A percentile compares a stretch with the other conserved stretches of the same genome.
Evolutionary conservation across 2,329 filamentous ascomycete species (phyloP).

Genomic region (Ascochyta fabae): DNA sequence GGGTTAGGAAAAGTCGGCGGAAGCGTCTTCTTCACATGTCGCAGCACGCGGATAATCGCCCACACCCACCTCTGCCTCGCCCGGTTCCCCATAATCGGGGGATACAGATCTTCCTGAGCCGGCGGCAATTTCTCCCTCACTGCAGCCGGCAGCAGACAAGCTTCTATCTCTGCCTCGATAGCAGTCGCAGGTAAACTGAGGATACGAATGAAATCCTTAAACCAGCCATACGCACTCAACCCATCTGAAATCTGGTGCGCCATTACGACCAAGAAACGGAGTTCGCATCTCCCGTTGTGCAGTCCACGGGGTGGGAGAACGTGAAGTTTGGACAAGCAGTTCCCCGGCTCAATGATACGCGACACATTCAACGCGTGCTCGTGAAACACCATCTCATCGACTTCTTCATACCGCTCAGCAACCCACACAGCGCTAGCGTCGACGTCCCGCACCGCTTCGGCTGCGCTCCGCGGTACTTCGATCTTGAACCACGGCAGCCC

Average conservation of each 20-base stretch:
- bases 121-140: slow-evolving; percentile 47
- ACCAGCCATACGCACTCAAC: slow-evolving; percentile 52
- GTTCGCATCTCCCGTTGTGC: slow-evolving; percentile 31
- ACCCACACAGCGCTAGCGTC: slow-evolving; percentile 46
- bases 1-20: slow-evolving; percentile 54
- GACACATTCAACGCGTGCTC: slow-evolving; percentile 51
- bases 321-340: slow-evolving; percentile 49
- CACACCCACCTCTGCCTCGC: slow-evolving; percentile 57
- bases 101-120: slow-evolving; percentile 57
- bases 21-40: slow-evolving; percentile 50
- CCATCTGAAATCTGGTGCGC: slow-evolving; percentile 57
- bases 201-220: slow-evolving; percentile 48
- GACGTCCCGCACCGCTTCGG: slow-evolving; percentile 43
- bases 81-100: slow-evolving; percentile 44
- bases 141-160: background rate
- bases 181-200: slow-evolving; percentile 21
- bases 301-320: slow-evolving; percentile 43
- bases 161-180: slow-evolving; percentile 18
- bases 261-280: slow-evolving; percentile 50
- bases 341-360: slow-evolving; percentile 48
- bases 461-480: slow-evolving; percentile 32
- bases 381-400: slow-evolving; percentile 50
- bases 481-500: slow-evolving; percentile 44
- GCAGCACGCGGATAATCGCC: slow-evolving; percentile 53
- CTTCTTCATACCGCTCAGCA: slow-evolving; percentile 43